Conservation (phyloP, 2,329 filamentous ascomycete species). For the Ophiostoma triangulosporum region DNA sequence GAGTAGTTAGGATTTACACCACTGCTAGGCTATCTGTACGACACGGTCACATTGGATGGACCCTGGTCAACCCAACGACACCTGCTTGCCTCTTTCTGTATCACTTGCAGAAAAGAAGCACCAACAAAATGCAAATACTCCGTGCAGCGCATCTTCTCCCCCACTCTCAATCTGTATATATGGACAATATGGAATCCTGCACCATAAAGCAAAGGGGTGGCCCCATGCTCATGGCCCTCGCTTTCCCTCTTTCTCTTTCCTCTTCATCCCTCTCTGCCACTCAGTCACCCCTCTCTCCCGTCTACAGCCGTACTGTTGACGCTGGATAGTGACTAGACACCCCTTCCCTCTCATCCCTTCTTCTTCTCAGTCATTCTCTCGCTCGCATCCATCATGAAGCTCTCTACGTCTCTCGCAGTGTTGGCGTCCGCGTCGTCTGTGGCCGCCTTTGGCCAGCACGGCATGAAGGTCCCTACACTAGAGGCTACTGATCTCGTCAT, state of each 20-base stretch:
- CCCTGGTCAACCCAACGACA: too few species aligned
- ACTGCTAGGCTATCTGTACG: too few species aligned
- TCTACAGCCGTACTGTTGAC: background rate
- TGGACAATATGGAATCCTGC: background rate
- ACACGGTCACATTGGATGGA: too few species aligned
- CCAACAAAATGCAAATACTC: too few species aligned
- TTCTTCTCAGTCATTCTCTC: background rate
- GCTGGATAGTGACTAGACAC: background rate
- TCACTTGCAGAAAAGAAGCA: too few species aligned
- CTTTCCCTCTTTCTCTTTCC: background rate
- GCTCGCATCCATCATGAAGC: background rate
- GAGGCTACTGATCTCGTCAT: background rate
- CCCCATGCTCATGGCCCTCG: background rate
- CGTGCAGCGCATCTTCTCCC: too few species aligned
- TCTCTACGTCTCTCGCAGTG: slow-evolving; percentile 1
- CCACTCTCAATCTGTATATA: too few species aligned
- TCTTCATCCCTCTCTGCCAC: background rate
- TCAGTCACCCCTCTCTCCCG: background rate
- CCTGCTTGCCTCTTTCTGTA: too few species aligned
- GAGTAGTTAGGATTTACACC: too few species aligned
- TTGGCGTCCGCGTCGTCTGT: slow-evolving; percentile 2
- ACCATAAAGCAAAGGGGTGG: background rate
- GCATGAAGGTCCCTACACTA: slow-evolving; percentile 6
- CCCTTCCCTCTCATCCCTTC: background rate
- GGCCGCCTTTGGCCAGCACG: background rate